Conservation (phyloP, 495 filamentous ascomycete genomes). For the Trichoderma asperelloides region DNA sequence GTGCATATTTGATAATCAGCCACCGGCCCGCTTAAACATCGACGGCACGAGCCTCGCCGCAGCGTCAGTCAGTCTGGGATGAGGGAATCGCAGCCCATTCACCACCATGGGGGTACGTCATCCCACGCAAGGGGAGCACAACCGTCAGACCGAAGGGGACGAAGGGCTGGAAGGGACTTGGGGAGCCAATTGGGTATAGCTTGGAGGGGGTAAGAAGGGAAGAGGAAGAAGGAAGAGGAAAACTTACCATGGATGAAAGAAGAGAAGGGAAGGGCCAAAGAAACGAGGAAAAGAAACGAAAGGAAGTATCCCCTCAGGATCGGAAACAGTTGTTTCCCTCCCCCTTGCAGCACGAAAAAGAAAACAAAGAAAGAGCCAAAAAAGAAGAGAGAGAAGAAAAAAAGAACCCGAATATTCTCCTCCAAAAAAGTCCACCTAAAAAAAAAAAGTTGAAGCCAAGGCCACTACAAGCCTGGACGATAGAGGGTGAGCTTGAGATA, state of each 20-base stretch:
- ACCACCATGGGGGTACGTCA: background rate
- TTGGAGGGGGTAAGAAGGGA: background rate
- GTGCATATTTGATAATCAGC: slow-evolving; percentile 8
- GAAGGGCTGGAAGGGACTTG: background rate
- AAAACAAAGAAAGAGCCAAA: background rate
- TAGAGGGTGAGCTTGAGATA: no score
- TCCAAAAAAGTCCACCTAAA: background rate
- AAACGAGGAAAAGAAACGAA: background rate
- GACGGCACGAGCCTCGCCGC: background rate
- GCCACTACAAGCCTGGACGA: no score
- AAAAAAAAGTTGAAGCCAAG: no score
- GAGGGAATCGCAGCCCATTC: background rate
- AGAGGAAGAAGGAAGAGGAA: background rate
- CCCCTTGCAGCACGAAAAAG: background rate
- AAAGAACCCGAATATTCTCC: background rate
- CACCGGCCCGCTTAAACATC: slow-evolving; percentile 5
- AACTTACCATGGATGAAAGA: slow-evolving; percentile 2
- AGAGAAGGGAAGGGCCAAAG: background rate
- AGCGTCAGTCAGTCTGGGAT: background rate
- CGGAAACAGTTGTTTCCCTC: background rate
- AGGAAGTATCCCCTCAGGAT: background rate
- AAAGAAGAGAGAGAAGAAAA: background rate
- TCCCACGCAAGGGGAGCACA: background rate
- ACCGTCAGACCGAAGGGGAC: background rate
- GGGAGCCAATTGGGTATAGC: background rate